These are phyloP conservation scores for Triglochin maritima DNA, from an alignment of 106 monocot genomes.

Conservation along the genomic window DNA sequence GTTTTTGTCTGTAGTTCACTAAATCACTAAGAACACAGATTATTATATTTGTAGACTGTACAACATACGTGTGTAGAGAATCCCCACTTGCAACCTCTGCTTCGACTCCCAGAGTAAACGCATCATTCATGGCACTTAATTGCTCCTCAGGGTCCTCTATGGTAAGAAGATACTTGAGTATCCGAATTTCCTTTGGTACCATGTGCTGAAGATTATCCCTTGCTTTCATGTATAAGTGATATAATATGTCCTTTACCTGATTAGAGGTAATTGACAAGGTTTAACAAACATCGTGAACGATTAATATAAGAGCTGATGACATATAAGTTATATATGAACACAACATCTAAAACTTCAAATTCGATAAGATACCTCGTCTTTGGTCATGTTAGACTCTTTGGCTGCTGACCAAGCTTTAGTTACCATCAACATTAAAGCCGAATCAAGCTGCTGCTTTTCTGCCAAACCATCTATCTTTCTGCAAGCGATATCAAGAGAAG, in stretches of 20 bases:
- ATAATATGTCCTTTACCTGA: constrained; percentile 84
- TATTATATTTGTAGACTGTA: neutral
- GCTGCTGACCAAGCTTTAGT: constrained; percentile 89
- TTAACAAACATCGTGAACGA: neutral
- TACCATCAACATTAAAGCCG: constrained; percentile 68
- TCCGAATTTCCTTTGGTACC: constrained; percentile 89
- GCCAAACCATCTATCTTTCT: constrained; percentile 85
- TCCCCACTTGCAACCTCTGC: constrained; percentile 65
- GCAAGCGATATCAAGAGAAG: constrained; percentile 57
- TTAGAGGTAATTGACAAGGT: too few species aligned
- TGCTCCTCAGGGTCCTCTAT: constrained; percentile 63
- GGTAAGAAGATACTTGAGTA: constrained; percentile 68
- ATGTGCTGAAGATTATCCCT: constrained; percentile 74
- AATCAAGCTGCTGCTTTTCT: constrained; percentile 78
- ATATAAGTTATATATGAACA: neutral
- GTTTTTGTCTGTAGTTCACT: too few species aligned
- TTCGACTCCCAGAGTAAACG: constrained; percentile 73
- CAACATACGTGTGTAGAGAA: constrained; percentile 66
- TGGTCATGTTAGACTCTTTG: constrained; percentile 75
- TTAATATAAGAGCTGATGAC: neutral
- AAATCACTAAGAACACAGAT: neutral
- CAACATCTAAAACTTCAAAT: too few species aligned
- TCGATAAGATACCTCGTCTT: constrained; percentile 48
- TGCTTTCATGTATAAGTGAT: constrained; percentile 69
- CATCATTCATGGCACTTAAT: constrained; percentile 51